Conservation (phyloP, 2,329 filamentous ascomycete genomes). For the Clonostachys chloroleuca region DNA sequence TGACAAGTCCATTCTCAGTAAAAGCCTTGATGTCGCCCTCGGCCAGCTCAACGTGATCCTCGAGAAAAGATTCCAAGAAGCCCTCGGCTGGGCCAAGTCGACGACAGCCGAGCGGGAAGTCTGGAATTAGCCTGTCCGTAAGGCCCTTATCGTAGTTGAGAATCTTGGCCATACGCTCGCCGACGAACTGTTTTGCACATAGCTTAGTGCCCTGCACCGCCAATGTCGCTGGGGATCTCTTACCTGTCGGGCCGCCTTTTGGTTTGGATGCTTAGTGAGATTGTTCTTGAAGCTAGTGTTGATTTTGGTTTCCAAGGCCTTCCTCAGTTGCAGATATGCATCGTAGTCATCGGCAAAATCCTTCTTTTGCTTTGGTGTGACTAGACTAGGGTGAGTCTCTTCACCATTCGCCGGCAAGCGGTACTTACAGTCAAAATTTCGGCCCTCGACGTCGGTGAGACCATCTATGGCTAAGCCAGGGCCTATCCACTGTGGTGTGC, state of each 20-base stretch:
- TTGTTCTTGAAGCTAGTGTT: background rate
- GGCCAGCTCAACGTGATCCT: conserved; percentile 8
- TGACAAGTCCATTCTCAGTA: conserved; percentile 18
- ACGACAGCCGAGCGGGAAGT: conserved; percentile 38
- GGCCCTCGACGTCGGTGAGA: conserved; percentile 2
- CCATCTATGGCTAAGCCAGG: conserved; percentile 22
- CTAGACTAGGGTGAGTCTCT: conserved; percentile 4
- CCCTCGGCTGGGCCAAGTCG: conserved; percentile 38
- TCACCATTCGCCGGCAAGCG: too few species aligned
- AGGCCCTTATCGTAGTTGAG: conserved; percentile 32
- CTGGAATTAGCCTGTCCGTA: conserved; percentile 25
- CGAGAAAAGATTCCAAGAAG: conserved; percentile 14
- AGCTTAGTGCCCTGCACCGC: too few species aligned
- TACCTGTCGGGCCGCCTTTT: background rate
- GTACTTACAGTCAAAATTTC: background rate
- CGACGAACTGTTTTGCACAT: background rate
- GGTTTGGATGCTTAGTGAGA: background rate
- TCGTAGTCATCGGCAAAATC: conserved; percentile 44
- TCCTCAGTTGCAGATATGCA: conserved; percentile 46
- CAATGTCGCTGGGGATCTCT: too few species aligned
- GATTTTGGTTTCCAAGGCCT: conserved; percentile 21
- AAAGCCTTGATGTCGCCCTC: conserved; percentile 12
- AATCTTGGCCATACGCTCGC: conserved; percentile 6
- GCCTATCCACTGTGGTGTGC: conserved; percentile 35
- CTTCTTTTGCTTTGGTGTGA: conserved; percentile 37